Evolutionary conservation across 2,329 filamentous ascomycete species (phyloP), one percentile per base, ranked within the genome.

Genomic region (Lecanoromycetidae sp.): DNA sequence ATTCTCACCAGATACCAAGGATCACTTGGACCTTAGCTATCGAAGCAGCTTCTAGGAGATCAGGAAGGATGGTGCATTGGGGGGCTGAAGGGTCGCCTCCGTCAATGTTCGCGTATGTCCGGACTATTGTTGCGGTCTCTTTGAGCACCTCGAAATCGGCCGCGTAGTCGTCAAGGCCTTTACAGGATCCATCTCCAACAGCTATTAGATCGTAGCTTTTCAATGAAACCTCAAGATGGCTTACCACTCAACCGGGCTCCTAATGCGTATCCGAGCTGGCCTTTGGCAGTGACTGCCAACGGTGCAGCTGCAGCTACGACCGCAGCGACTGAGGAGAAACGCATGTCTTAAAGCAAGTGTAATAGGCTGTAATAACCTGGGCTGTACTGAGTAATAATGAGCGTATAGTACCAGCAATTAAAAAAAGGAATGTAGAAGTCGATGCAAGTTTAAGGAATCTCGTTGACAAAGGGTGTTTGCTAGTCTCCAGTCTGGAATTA

Each of bases 11-110:
- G 58, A 84, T 75, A 51, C 79, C 81, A 33, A 84, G 65, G n/a
- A 84, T 67, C 52, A 84, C 79, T 65, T 82, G 68, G 64, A 83
- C 79, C 15, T 71, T 73, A 63, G 79, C 77, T 37, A 61, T 61
- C 66, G 79, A 77, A 1, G 81, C 80, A 29, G 79, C 80, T 3
- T 80, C 79, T 23, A 84, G 62, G 46, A 83, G 76, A 52, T 76
- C 65, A 60, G 74, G 66, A 5, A 79, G 76, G 36, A 72, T 75
- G 53, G 82, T 69, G 64, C 82, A 85, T 60, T 23, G 29, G 9
- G 40, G 22, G 7, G 27, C 30, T 8, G 23, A 20, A 27, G 51
- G 36, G 38, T 57, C 56, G 35, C 54, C 57, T 42, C 29, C 55
- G 48, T 84, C 78, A 44, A 69, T 73, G 15, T 78, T 77, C 17